Base-by-base conservation (phyloP, 257 asterid genomes). In the Linaria vulgaris region DNA sequence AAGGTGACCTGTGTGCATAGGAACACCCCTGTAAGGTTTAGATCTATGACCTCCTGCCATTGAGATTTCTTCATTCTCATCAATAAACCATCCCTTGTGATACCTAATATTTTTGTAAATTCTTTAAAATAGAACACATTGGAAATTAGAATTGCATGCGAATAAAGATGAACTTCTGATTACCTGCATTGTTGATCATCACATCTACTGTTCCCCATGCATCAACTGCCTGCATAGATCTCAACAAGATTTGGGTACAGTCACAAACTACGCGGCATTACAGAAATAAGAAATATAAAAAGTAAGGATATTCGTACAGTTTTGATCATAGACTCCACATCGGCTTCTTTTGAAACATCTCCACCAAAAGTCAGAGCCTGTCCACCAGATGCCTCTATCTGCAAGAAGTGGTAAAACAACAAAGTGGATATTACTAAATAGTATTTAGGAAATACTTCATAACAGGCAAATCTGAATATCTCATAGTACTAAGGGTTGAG, bases 11-110 rank as follows among this genome's bases (percentile, higher is more conserved):
- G 99, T 63, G 90, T 87, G 80, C 97, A 94, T 20, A 94, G 80
- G 80, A 76, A 94, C 63, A 87, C 99, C 20, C 97, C 97, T 8
- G 97, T 94, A 50, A 94, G 96, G 78, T 94, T 94, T 60, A 90
- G 84, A 83, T 81, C 95, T 53, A 94, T 89, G 79, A 94, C 97
- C 66, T 94, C 99, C 75, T 87, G 88, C 99, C 99, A 94, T 56
- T 94, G 97, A 63, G 96, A 68, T 34, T 68, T 71, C 83, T 86
- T 87, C 97, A 89, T 89, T 80, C 94, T 85, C 97, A 94, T 94
- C 84, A 94, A 75, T 77, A 90, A 81, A 59, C 94, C 91, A 78
- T 87, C 97, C 79, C 95, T 85, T 13, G 97, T 87, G 71, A 94
- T 94, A 51, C 97, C 97, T 94, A 85, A 69, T 72, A 72, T 46